Conservation (phyloP, 768 basidiomycete genomes). For the Leccinum olivaceopallidum region DNA sequence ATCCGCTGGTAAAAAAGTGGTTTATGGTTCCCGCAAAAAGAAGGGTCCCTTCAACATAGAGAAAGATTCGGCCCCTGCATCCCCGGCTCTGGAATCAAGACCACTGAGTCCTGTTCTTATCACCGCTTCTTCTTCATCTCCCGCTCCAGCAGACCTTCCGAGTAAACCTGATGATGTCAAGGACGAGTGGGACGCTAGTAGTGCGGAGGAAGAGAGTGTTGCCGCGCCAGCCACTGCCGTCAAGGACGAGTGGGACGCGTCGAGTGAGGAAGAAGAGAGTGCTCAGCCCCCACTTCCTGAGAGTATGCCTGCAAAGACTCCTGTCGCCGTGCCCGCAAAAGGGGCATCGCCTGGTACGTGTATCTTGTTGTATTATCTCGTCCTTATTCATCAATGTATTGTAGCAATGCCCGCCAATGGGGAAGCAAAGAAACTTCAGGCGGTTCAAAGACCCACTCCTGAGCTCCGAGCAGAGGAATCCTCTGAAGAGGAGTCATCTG, state of each 20-base stretch:
- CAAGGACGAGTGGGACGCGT: constrained; percentile 71
- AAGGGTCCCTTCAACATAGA: constrained; percentile 56
- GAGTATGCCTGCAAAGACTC: constrained; percentile 17
- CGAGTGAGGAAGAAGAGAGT: constrained; percentile 53
- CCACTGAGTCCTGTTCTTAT: constrained; percentile 42
- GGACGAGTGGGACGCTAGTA: constrained; percentile 56
- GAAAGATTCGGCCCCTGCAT: constrained; percentile 32
- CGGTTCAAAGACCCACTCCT: constrained; percentile 28
- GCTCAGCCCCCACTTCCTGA: constrained; percentile 17
- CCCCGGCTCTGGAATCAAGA: constrained; percentile 55
- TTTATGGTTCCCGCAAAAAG: constrained; percentile 85
- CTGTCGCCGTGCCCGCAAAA: constrained; percentile 1
- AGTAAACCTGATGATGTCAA: constrained; percentile 35
- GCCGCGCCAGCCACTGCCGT: constrained; percentile 35
- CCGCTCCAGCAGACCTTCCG: constrained; percentile 31
- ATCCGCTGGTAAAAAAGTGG: constrained; percentile 62
- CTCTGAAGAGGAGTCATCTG: constrained; percentile 37
- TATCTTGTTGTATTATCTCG: background rate
- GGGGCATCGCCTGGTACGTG: constrained; percentile 14
- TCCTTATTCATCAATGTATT: background rate
- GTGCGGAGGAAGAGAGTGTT: constrained; percentile 40
- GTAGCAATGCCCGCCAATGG: constrained; percentile 13
- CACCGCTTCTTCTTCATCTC: constrained; percentile 24
- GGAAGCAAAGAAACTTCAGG: constrained; percentile 12
- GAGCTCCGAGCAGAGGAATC: constrained; percentile 32